Conservation (phyloP, 1,284 basidiomycete species). For the Phaffia rhodozyma region DNA sequence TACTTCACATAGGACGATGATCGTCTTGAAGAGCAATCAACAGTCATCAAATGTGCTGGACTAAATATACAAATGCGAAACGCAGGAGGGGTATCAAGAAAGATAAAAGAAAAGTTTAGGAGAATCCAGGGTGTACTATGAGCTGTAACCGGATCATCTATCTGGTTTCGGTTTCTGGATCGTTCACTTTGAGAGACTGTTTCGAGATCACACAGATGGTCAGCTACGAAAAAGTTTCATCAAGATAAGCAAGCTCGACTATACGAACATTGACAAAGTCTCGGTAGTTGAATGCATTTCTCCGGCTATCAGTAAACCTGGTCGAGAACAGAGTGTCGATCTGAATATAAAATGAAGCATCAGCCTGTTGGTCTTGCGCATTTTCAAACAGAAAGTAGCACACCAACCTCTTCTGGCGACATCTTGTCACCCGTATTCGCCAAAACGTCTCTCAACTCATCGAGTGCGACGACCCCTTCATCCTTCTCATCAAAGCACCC, state of each 20-base stretch:
- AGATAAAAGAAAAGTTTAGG: too few species aligned
- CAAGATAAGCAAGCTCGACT: background rate
- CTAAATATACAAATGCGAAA: too few species aligned
- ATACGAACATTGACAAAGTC: slow-evolving; percentile 11
- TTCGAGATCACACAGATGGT: background rate
- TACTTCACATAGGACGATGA: too few species aligned
- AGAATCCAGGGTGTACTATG: too few species aligned
- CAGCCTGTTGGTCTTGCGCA: background rate
- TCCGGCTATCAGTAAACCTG: slow-evolving; percentile 9
- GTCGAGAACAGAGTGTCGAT: slow-evolving; percentile 12
- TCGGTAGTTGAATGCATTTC: slow-evolving; percentile 10
- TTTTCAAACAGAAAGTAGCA: background rate
- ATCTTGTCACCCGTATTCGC: slow-evolving; percentile 11
- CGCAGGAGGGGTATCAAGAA: too few species aligned
- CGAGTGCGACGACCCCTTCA: slow-evolving; percentile 10
- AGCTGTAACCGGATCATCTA: background rate
- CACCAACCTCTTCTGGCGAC: slow-evolving; percentile 11
- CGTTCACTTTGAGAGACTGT: slow-evolving; percentile 18
- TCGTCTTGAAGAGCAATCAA: too few species aligned
- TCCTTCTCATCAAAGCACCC: slow-evolving; percentile 15
- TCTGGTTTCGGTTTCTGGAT: slow-evolving; percentile 3
- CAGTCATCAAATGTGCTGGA: too few species aligned
- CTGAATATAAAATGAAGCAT: background rate
- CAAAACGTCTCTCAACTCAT: slow-evolving; percentile 14
- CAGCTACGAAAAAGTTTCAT: background rate